Percentiles rank a stretch among this genome's conserved stretches.
These are phyloP conservation scores for Hypocrella siamensis DNA, from an alignment of 2,329 filamentous ascomycete species.

Conservation along the genomic window DNA sequence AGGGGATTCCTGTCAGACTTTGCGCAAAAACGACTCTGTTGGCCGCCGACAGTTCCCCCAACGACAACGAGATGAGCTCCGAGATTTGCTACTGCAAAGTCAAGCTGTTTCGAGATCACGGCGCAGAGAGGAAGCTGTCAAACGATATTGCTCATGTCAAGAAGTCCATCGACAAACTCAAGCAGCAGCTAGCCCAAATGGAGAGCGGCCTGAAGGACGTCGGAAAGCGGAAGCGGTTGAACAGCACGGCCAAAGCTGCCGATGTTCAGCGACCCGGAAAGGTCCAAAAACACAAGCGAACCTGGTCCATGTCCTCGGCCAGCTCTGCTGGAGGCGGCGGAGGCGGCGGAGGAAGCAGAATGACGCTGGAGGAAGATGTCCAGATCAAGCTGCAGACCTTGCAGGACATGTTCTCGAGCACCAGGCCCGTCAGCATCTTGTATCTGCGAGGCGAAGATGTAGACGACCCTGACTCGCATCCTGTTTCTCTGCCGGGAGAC, in stretches of 20 bases:
- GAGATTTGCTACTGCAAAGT: slow-evolving; percentile 94
- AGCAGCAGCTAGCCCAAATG: slow-evolving; percentile 77
- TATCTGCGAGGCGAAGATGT: slow-evolving; percentile 62
- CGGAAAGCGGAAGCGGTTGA: slow-evolving; percentile 45
- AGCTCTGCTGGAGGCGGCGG: slow-evolving; percentile 38
- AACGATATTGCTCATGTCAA: slow-evolving; percentile 92
- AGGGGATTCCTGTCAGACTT: slow-evolving; percentile 85
- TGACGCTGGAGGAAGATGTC: slow-evolving; percentile 56
- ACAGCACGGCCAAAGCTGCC: slow-evolving; percentile 29
- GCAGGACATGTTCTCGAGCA: slow-evolving; percentile 82
- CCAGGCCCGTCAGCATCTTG: slow-evolving; percentile 60
- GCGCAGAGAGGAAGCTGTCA: slow-evolving; percentile 83
- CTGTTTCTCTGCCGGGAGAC: slow-evolving; percentile 58
- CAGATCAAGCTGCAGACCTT: slow-evolving; percentile 63
- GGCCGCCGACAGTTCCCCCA: slow-evolving; percentile 32
- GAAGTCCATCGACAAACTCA: slow-evolving; percentile 91
- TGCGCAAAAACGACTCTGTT: slow-evolving; percentile 77
- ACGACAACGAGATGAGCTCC: slow-evolving; percentile 26
- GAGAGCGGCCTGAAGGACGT: slow-evolving; percentile 53
- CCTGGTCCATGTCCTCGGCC: slow-evolving; percentile 84
- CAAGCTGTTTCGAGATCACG: slow-evolving; percentile 91
- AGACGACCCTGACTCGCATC: slow-evolving; percentile 67
- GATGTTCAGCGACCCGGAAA: slow-evolving; percentile 56
- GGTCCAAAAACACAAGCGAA: slow-evolving; percentile 76
- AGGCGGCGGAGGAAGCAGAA: slow-evolving; percentile 22